Evolutionary conservation across 1,139 yeast species (phyloP), one percentile per base, ranked within the genome.

Genomic region (Wickerhamiella pararugosa): DNA sequence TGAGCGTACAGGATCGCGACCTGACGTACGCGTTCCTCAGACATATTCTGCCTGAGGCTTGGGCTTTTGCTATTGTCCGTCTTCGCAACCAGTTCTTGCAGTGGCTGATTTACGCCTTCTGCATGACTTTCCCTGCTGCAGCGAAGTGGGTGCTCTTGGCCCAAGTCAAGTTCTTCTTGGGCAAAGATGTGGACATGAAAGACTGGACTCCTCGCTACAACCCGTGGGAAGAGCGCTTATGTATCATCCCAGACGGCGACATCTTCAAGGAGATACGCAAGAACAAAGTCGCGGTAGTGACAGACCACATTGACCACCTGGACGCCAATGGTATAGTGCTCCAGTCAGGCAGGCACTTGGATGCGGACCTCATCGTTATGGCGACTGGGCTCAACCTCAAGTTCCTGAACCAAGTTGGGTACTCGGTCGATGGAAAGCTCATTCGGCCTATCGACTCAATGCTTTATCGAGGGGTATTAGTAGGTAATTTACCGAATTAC

Each of bases 201-300:
- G 36, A 38, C 30, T 38, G 32, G 21, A 38, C 27, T 25, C 41
- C 41, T 4, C 41, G 36, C 5, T 38, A 38, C 27, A 28, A 26
- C 11, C 41, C 41, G 25, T 38, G 41, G 41, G 41, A 38, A 21
- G 36, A 38, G 41, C 41, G 41, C 11, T 36, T 38, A 10, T 38
- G 41, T 10, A 31, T 38, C 29, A 36, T 38, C 9, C 41, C 41
- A 26, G 36, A 38, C n/a, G 33, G 33, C 25, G 41, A 38, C 31
- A 25, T 38, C 4, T 38, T 38, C 36, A 28, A 33, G 29, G 28
- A 33, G 33, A 36, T 38, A 21, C 32, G 29, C 10, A 26, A 11
- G 7, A 28, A 32, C 31, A 6, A 21, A 3, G 41, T 36, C n/a
- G 33, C 32, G 7, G 29, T 38, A 6, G 41, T 38, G 9, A 38